Conservation (phyloP, 805 yeast species). For the Yamadazyma sp. region DNA sequence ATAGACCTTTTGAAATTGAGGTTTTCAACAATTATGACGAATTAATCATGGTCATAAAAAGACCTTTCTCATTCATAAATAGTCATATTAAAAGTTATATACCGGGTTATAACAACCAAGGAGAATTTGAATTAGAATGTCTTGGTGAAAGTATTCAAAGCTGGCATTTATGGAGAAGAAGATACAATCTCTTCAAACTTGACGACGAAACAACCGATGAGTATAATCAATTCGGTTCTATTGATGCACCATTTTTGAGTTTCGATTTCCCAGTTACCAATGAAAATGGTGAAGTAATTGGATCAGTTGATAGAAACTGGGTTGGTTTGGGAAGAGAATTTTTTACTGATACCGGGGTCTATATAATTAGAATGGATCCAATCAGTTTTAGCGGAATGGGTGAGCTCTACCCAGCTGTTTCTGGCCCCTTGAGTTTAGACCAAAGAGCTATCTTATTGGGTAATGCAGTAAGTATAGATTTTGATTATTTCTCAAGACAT, state of each 20-base stretch:
- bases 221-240: slow-evolving; percentile 77
- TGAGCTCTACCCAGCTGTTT: slow-evolving; percentile 46
- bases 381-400: slow-evolving; percentile 59
- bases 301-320: slow-evolving; percentile 88
- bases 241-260: slow-evolving; percentile 83
- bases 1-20: slow-evolving; percentile 81
- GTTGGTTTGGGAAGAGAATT: slow-evolving; percentile 91
- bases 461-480: slow-evolving; percentile 88
- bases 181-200: slow-evolving; percentile 72
- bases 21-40: slow-evolving; percentile 65
- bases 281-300: slow-evolving; percentile 56
- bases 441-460: slow-evolving; percentile 85
- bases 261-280: slow-evolving; percentile 81
- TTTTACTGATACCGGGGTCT: slow-evolving; percentile 93
- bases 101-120: slow-evolving; percentile 47
- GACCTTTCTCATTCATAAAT: slow-evolving; percentile 87
- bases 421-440: slow-evolving; percentile 62
- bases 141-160: slow-evolving; percentile 88
- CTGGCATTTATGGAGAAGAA: slow-evolving; percentile 93
- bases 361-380: slow-evolving; percentile 80
- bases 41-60: slow-evolving; percentile 57
- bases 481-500: slow-evolving; percentile 95
- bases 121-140: slow-evolving; percentile 38
- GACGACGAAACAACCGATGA: slow-evolving; percentile 39
- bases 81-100: slow-evolving; percentile 75